phyloP scores from a whole-genome alignment of 129 eudicot species.

The Gnaphalium uliginosum region DNA sequence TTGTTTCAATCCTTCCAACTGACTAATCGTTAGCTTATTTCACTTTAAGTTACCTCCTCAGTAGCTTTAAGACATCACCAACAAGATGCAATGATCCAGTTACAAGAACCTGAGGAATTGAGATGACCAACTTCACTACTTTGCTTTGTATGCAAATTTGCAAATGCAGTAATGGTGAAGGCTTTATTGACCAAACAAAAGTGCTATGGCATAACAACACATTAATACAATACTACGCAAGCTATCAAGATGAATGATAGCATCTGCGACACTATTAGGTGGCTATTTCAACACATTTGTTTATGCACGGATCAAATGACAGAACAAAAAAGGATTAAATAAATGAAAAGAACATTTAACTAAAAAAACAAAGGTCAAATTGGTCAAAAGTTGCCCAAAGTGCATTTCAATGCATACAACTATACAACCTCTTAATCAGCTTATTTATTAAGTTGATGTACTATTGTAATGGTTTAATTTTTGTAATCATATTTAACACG shows the following conservation, averaged over 20 bases:
- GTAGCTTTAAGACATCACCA: slow-evolving; percentile 81
- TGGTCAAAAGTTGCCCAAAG: neutral
- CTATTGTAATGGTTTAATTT: neutral
- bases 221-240: neutral
- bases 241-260: neutral
- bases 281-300: neutral
- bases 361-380: neutral
- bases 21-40: no score
- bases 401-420: neutral
- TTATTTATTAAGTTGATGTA: neutral
- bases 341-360: neutral
- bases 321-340: no score
- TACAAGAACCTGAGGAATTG: slow-evolving; percentile 67
- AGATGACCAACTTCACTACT: neutral
- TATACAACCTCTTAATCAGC: neutral
- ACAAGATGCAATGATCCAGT: slow-evolving; percentile 90
- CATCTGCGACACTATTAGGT: neutral
- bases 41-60: slow-evolving; percentile 45
- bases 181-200: neutral
- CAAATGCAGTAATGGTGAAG: neutral
- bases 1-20: neutral
- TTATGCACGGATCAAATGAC: no score
- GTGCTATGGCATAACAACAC: neutral
- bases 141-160: neutral
- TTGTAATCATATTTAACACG: neutral